These are phyloP conservation scores for Psidium friedrichsthalianum DNA, from an alignment of 345 rosid species.

Conservation along the genomic window DNA sequence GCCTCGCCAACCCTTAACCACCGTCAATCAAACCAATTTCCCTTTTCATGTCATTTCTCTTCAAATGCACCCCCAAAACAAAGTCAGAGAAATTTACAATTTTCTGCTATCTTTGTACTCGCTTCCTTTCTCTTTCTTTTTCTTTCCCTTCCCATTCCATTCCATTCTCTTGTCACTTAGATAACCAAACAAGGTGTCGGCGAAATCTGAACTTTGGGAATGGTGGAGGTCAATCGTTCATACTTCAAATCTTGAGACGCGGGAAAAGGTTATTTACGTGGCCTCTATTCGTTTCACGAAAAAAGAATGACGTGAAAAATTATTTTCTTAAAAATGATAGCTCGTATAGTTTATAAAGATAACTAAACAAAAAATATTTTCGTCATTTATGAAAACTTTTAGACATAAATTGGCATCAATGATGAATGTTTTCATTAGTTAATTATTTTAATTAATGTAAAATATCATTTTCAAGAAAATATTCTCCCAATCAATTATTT, in stretches of 20 bases:
- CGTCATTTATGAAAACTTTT: accelerated
- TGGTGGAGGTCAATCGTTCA: neutral
- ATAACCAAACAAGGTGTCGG: too few species aligned
- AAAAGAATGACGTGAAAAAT: neutral
- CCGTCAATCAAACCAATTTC: neutral
- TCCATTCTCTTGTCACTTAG: neutral
- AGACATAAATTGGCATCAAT: neutral
- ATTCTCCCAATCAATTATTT: neutral
- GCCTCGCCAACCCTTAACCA: too few species aligned
- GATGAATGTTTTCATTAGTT: too few species aligned
- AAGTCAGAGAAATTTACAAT: neutral
- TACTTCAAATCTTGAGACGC: neutral
- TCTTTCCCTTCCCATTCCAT: neutral
- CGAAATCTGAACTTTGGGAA: neutral
- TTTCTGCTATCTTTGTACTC: neutral
- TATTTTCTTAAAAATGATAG: neutral
- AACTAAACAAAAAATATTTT: neutral
- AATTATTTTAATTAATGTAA: too few species aligned
- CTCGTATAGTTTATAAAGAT: accelerated
- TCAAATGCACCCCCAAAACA: neutral
- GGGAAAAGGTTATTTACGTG: neutral
- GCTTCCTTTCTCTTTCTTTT: neutral
- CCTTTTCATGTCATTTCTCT: neutral
- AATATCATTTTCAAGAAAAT: neutral
- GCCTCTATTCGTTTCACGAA: accelerated